phyloP scores from a whole-genome alignment of 371 early-diverging fungal genomes.

The Syncephalastrum monosporum region DNA sequence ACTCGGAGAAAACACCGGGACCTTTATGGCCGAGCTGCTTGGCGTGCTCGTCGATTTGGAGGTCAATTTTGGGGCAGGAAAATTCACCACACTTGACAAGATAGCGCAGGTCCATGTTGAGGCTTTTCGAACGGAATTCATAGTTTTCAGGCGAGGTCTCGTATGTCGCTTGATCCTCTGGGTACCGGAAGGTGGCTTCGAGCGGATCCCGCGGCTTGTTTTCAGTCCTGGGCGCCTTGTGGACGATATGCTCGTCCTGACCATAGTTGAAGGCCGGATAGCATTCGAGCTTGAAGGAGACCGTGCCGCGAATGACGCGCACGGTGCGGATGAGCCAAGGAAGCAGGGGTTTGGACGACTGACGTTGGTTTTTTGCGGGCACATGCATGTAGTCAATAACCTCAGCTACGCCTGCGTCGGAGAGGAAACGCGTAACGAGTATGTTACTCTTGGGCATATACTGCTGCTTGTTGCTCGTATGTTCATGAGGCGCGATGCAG shows the following conservation, averaged over 20 bases:
- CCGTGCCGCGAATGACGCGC: slow-evolving; percentile 63
- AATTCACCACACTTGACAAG: slow-evolving; percentile 53
- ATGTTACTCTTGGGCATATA: slow-evolving; percentile 79
- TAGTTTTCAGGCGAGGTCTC: slow-evolving; percentile 32
- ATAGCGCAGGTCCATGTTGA: slow-evolving; percentile 62
- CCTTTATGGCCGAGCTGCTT: slow-evolving; percentile 42
- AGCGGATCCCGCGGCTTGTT: slow-evolving; percentile 9
- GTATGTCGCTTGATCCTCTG: slow-evolving; percentile 24
- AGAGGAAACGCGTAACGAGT: slow-evolving; percentile 68
- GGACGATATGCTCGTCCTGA: slow-evolving; percentile 51
- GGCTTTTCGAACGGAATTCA: slow-evolving; percentile 37
- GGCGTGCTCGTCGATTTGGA: slow-evolving; percentile 34
- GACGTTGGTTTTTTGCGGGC: slow-evolving; percentile 36
- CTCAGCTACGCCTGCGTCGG: slow-evolving; percentile 63
- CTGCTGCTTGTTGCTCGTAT: slow-evolving; percentile 67
- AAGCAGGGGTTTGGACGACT: slow-evolving; percentile 44
- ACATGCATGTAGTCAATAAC: slow-evolving; percentile 74
- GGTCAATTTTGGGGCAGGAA: slow-evolving; percentile 38
- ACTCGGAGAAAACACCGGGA: slow-evolving; percentile 56
- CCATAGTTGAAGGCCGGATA: slow-evolving; percentile 83
- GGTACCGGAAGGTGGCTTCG: slow-evolving; percentile 13
- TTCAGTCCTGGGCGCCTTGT: slow-evolving; percentile 35
- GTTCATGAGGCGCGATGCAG: slow-evolving; percentile 47
- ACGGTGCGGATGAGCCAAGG: slow-evolving; percentile 76
- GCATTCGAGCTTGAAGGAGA: slow-evolving; percentile 61